phyloP scores from a whole-genome alignment of 176 grass and related monocot genomes.

The Triticum dicoccoides region DNA sequence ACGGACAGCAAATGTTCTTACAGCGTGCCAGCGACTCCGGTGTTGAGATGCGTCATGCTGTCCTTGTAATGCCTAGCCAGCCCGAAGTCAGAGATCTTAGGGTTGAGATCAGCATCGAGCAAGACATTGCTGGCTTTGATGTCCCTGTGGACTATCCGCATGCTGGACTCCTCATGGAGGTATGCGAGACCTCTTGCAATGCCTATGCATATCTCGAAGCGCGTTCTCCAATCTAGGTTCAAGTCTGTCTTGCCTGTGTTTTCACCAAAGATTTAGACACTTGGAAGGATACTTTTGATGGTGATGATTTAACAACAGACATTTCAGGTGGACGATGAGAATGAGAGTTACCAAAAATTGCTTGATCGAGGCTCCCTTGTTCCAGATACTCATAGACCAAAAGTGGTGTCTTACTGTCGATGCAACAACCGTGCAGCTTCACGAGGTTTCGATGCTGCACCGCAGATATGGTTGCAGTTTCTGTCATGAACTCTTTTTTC shows the following conservation, averaged over 20 bases:
- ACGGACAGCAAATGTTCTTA: constrained; percentile 25
- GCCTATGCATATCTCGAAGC: constrained; percentile 60
- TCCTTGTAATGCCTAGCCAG: constrained; percentile 67
- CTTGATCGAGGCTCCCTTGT: constrained; percentile 68
- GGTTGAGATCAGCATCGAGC: too few relatives aligned
- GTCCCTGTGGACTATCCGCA: constrained; percentile 61
- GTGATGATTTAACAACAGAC: too few relatives aligned
- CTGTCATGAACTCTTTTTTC: constrained; percentile 51
- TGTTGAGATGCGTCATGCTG: constrained; percentile 50
- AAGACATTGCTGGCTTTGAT: too few relatives aligned
- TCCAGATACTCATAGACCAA: constrained; percentile 77
- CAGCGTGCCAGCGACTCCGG: constrained; percentile 58
- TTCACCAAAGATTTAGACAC: background rate
- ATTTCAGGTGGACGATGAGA: too few relatives aligned
- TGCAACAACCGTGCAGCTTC: constrained; percentile 53
- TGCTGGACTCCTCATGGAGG: constrained; percentile 62
- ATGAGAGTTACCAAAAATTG: constrained; percentile 40
- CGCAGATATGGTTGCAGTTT: constrained; percentile 37
- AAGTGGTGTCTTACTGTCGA: constrained; percentile 43
- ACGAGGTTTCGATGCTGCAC: constrained; percentile 52
- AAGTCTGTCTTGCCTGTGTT: constrained; percentile 29
- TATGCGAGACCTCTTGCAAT: constrained; percentile 56
- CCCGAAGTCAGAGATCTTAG: constrained; percentile 57
- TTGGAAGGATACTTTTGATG: too few relatives aligned
- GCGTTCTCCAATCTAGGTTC: constrained; percentile 49